Evolutionary conservation across 208 protist species (phyloP).

Genomic region (Leishmania tropica): DNA sequence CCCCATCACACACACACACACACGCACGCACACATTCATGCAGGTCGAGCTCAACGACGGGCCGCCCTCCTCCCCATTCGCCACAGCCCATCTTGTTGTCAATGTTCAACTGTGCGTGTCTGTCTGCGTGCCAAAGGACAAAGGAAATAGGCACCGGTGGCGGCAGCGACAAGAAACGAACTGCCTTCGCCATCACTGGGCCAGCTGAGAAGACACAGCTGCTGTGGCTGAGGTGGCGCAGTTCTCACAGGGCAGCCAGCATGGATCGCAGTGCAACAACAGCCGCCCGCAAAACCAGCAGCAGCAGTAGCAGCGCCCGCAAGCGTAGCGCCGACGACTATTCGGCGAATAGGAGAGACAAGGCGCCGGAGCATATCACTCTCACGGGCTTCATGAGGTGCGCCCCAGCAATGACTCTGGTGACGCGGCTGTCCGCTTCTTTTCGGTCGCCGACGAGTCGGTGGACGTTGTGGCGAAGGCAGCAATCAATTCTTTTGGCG

Average conservation of each 20-base stretch:
- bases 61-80: neutral
- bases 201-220: neutral
- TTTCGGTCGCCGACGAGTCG: neutral
- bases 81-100: neutral
- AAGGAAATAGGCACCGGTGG: neutral
- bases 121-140: too few relatives aligned
- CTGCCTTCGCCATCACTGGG: neutral
- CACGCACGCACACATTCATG: neutral
- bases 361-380: neutral
- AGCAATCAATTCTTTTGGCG: neutral
- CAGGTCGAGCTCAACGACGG: neutral
- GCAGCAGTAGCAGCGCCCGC: too few relatives aligned
- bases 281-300: too few relatives aligned
- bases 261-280: neutral
- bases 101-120: too few relatives aligned
- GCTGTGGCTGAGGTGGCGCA: neutral
- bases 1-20: neutral
- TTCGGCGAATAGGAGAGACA: neutral
- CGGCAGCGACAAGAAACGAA: neutral
- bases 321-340: neutral
- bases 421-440: neutral
- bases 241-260: neutral
- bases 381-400: neutral
- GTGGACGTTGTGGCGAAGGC: neutral
- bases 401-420: neutral